Conservation (phyloP, 805 yeast species). For the Ascoidea tarda region DNA sequence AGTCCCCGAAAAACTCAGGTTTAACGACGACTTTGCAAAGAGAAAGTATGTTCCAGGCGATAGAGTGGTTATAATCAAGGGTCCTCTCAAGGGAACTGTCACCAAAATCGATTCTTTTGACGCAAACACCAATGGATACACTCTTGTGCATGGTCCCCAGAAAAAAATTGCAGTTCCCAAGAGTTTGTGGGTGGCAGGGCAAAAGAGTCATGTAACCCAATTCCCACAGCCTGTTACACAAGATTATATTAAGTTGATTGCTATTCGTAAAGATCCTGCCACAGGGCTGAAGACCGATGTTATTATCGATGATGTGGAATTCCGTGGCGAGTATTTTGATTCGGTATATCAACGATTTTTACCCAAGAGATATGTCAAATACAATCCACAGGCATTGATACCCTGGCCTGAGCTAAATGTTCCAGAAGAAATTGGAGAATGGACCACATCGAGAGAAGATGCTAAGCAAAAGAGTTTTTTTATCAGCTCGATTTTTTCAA, state of each 20-base stretch:
- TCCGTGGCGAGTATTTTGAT: conserved; percentile 62
- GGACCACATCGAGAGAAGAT: conserved; percentile 26
- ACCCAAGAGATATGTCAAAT: conserved; percentile 66
- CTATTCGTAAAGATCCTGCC: conserved; percentile 51
- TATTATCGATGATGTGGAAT: conserved; percentile 63
- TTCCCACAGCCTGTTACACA: conserved; percentile 52
- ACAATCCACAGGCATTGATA: conserved; percentile 52
- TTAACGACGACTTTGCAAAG: conserved; percentile 28
- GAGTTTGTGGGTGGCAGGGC: conserved; percentile 58
- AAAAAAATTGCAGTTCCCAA: conserved; percentile 56
- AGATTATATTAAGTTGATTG: conserved; percentile 58
- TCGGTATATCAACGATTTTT: conserved; percentile 55
- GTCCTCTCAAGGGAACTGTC: conserved; percentile 61
- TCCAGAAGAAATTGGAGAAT: conserved; percentile 3
- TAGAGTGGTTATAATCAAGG: conserved; percentile 57
- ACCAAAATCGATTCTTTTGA: conserved; percentile 51
- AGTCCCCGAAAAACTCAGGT: no score
- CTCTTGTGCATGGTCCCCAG: conserved; percentile 56
- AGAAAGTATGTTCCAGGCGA: conserved; percentile 65
- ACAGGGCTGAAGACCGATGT: conserved; percentile 52
- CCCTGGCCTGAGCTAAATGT: conserved; percentile 80
- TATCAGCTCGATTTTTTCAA: conserved; percentile 48
- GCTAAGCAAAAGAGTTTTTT: conserved; percentile 59
- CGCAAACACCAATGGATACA: conserved; percentile 44
- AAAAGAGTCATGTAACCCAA: conserved; percentile 54